Conservation (phyloP, 345 rosid genomes). For the Abelmoschus esculentus region DNA sequence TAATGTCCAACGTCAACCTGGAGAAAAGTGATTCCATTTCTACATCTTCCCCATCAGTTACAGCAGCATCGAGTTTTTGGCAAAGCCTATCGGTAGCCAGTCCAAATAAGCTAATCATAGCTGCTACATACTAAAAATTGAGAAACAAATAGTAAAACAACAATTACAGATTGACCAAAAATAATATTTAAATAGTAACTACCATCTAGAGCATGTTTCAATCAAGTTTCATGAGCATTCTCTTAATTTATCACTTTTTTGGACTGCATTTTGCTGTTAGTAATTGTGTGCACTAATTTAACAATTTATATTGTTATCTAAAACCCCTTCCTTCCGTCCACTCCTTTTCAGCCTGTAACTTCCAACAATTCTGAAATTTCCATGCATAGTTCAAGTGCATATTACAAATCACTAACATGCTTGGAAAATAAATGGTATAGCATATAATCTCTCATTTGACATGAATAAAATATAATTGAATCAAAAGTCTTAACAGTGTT, state of each 20-base stretch:
- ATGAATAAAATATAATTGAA: background rate
- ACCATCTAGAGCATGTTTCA: background rate
- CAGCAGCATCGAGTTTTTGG: constrained; percentile 67
- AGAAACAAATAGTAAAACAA: constrained; percentile 9
- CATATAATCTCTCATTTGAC: background rate
- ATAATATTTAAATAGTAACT: background rate
- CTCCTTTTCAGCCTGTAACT: background rate
- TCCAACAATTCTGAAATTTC: background rate
- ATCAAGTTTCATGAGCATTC: background rate
- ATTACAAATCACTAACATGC: background rate
- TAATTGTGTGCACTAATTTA: background rate
- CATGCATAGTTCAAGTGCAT: background rate
- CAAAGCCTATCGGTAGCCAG: constrained; percentile 85
- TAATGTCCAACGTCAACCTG: constrained; percentile 79
- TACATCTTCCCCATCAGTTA: constrained; percentile 66
- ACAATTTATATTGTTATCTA: background rate
- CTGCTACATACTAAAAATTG: constrained; percentile 66
- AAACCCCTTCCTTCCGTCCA: background rate
- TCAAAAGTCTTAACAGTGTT: background rate
- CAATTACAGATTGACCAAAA: background rate
- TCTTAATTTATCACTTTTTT: background rate
- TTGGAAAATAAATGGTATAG: background rate
- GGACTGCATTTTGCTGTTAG: background rate
- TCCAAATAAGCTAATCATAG: constrained; percentile 84
- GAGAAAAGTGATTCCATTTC: constrained; percentile 99